These are phyloP conservation scores for Decorospora gaudefroyi DNA, from an alignment of 2,329 filamentous ascomycete species.

Conservation along the genomic window DNA sequence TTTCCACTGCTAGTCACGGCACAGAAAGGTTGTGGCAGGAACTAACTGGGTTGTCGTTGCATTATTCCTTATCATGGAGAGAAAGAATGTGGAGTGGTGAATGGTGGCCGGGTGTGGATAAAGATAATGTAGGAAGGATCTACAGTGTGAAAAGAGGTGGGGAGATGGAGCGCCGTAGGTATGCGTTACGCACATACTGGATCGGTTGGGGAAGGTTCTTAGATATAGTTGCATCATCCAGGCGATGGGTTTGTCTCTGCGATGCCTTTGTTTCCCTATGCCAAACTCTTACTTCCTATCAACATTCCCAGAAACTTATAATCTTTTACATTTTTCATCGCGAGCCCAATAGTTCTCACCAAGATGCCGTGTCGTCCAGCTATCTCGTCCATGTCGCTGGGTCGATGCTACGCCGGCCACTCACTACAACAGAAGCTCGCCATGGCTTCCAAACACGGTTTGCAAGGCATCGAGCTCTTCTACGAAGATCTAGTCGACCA, in stretches of 20 bases:
- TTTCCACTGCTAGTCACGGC: conserved; percentile 9
- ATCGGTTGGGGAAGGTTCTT: conserved; percentile 1
- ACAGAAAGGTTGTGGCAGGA: conserved; percentile 12
- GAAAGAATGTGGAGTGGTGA: not conserved
- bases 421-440: conserved; percentile 68
- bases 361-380: conserved; percentile 62
- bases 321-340: not conserved
- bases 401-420: conserved; percentile 70
- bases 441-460: conserved; percentile 66
- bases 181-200: not conserved
- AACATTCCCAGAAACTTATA: no score
- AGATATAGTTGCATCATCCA: no score
- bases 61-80: conserved; percentile 7
- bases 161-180: no score
- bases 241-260: no score
- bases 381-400: conserved; percentile 78
- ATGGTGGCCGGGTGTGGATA: not conserved
- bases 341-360: no score
- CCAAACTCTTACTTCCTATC: no score
- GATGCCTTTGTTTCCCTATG: no score
- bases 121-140: not conserved
- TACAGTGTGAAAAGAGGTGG: conserved; percentile 1
- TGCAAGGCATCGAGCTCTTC: conserved; percentile 75
- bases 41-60: not conserved
- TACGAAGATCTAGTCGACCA: conserved; percentile 73